phyloP scores from a whole-genome alignment of 805 yeast genomes.

The Saturnispora halmiae region DNA sequence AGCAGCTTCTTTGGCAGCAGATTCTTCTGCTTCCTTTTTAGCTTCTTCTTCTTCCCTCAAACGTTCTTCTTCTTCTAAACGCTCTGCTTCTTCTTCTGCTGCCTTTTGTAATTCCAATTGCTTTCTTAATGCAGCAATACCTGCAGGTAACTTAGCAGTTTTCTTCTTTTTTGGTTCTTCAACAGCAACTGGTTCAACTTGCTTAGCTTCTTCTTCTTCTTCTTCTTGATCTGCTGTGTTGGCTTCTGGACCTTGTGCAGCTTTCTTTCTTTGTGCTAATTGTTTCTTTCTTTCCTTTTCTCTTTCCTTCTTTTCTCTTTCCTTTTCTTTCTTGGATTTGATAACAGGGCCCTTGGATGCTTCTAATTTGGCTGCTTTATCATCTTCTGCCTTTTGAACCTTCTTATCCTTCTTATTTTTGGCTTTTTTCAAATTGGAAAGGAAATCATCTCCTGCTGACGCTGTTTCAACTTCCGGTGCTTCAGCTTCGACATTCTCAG shows the following conservation, averaged over 20 bases:
- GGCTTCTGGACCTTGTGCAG: constrained; percentile 26
- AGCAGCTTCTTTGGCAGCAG: constrained; percentile 48
- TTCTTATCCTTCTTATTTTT: constrained; percentile 69
- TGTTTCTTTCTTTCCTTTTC: constrained; percentile 89
- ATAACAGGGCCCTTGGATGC: constrained; percentile 48
- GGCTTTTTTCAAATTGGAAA: constrained; percentile 73
- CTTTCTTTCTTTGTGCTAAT: constrained; percentile 77
- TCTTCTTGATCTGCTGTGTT: constrained; percentile 31
- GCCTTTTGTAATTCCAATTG: constrained; percentile 86
- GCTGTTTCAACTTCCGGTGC: constrained; percentile 23
- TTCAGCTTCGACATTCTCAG: constrained; percentile 23
- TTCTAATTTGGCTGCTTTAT: constrained; percentile 26
- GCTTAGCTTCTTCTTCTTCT: constrained; percentile 32
- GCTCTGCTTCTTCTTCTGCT: constrained; percentile 72
- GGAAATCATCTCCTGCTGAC: constrained; percentile 44
- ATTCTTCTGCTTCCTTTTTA: constrained; percentile 38
- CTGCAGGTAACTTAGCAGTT: constrained; percentile 80
- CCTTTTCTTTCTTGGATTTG: constrained; percentile 88
- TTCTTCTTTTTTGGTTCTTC: constrained; percentile 36
- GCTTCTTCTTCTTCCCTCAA: constrained; percentile 42
- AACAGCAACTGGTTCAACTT: constrained; percentile 27
- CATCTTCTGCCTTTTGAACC: constrained; percentile 51
- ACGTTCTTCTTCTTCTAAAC: constrained; percentile 62
- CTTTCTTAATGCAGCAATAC: constrained; percentile 81
- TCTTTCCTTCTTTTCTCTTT: constrained; percentile 88